Evolutionary conservation across 148 eudicot genomes (phyloP), one percentile per base, ranked within the genome.

Genomic region (Chenopodium album): DNA sequence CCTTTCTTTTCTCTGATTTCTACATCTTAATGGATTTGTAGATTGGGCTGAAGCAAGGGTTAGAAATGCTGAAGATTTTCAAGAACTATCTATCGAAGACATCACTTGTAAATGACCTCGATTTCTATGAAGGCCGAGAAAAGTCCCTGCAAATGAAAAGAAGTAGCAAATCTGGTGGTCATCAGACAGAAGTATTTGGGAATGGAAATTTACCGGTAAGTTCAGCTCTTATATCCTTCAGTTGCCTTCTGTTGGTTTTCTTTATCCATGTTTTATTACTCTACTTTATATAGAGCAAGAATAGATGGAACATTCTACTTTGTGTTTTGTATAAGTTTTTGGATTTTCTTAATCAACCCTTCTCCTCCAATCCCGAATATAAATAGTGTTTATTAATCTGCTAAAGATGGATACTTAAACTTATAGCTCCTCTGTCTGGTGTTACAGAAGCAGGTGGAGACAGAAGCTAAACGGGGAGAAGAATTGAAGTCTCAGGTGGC

Each of bases 31-130:
- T 19, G 67, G 9, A 60, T 63, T 37, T 73, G 52, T 50, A 95
- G 98, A 82, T 95, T 88, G 95, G 90, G 72, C 83, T 92, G 56
- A 90, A 92, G 87, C 87, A 92, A 86, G 99, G 95, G 69, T 63
- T 89, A 64, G 93, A 96, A 79, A 92, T 96, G 95, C 90, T 96
- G 79, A 91, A 85, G 80, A 91, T 96, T 48, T 94, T 96, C 82
- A 94, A 94, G 88, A 88, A 77, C 80, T 89, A 85, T 80, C 70
- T 87, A 62, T 84, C 81, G 31, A 90, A 81, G 82, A 84, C 95
- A 19, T 92, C 94, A 67, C 71, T 96, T 12, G 76, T 92, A 13
- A 95, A 94, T 69, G 98, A 96, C 85, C 88, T 92, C 74, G 84
- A 85, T 78, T 96, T 96, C 70, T 94, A 96, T 76, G 99, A 96